Percentiles rank a stretch among this genome's conserved stretches.
phyloP scores from a whole-genome alignment of 2,329 filamentous ascomycete species.

The Mycosphaerella arachidis region DNA sequence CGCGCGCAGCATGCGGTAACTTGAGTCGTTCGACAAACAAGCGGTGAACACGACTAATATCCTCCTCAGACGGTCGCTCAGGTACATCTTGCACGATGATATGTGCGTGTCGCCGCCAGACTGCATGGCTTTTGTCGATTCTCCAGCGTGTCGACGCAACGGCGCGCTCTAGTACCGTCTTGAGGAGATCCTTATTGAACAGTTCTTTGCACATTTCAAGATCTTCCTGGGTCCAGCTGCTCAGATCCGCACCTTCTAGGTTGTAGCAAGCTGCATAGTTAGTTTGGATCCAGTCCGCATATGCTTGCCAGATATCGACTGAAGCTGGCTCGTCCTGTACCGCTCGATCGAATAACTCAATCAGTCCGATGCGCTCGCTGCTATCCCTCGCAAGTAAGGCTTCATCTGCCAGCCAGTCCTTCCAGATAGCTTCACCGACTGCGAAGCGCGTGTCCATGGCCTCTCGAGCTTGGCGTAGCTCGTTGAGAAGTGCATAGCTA shows the following conservation, averaged over 20 bases:
- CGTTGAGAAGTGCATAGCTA: conserved; percentile 42
- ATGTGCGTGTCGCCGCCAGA: conserved; percentile 72
- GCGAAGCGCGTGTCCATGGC: conserved; percentile 61
- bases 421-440: conserved; percentile 72
- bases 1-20: conserved; percentile 70
- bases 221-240: conserved; percentile 59
- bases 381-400: conserved; percentile 56
- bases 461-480: conserved; percentile 49
- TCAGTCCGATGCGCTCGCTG: conserved; percentile 63
- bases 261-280: conserved; percentile 63
- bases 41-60: conserved; percentile 60
- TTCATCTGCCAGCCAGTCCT: conserved; percentile 71
- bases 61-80: conserved; percentile 51
- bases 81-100: conserved; percentile 65
- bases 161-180: conserved; percentile 67
- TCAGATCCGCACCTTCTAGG: conserved; percentile 44
- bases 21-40: conserved; percentile 67
- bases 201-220: conserved; percentile 64
- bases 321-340: conserved; percentile 68
- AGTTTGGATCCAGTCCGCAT: conserved; percentile 72
- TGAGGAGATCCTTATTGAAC: conserved; percentile 63
- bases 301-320: conserved; percentile 68
- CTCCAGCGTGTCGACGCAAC: conserved; percentile 69
- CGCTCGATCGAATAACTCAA: conserved; percentile 69
- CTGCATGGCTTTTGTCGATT: conserved; percentile 68